Conservation (phyloP, 2,329 filamentous ascomycete species). For the Xylaria sp. region DNA sequence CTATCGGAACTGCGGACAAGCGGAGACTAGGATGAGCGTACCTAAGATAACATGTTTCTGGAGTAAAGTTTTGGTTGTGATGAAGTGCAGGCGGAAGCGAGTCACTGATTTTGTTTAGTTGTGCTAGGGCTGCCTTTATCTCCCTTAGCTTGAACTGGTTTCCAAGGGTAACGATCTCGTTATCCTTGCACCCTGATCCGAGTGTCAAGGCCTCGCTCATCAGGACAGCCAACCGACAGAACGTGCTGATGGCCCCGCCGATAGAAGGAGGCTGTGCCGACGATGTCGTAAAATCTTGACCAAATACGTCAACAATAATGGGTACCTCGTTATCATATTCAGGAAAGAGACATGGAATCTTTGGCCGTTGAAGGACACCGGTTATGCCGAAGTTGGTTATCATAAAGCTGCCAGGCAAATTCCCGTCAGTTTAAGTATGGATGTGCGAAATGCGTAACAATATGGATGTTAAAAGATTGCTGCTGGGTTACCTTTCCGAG, state of each 20-base stretch:
- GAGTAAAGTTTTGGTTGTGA: slow-evolving; percentile 30
- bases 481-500: slow-evolving; percentile 29
- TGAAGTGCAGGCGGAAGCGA: slow-evolving; percentile 20
- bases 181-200: background rate
- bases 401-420: slow-evolving; percentile 9
- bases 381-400: slow-evolving; percentile 11
- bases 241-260: slow-evolving; percentile 1
- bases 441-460: background rate
- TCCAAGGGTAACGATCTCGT: background rate
- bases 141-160: background rate
- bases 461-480: background rate
- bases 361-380: slow-evolving; percentile 1
- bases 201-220: slow-evolving; percentile 16
- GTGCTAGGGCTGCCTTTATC: background rate
- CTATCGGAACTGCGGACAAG: background rate
- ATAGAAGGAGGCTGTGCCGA: slow-evolving; percentile 25
- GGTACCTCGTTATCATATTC: slow-evolving; percentile 1
- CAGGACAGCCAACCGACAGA: slow-evolving; percentile 21
- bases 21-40: background rate
- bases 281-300: slow-evolving; percentile 4
- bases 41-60: slow-evolving; percentile 32
- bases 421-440: slow-evolving; percentile 10
- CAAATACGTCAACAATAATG: slow-evolving; percentile 20
- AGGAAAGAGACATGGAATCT: slow-evolving; percentile 28
- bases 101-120: background rate